These are phyloP conservation scores for Lactifluus echinatus DNA, from an alignment of 768 basidiomycete species.

Conservation along the genomic window DNA sequence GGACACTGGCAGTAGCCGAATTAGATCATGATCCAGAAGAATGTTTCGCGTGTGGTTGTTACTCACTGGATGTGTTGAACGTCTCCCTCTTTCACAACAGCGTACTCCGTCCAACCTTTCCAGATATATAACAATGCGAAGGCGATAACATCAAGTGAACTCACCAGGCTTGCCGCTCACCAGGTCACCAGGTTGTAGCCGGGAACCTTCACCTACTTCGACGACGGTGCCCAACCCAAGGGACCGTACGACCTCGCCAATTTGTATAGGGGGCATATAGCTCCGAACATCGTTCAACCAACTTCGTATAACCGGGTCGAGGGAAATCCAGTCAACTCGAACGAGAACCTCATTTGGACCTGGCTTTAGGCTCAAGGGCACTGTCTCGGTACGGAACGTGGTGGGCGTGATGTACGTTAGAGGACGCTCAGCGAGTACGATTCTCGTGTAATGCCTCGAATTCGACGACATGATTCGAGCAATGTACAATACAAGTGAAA, in stretches of 20 bases:
- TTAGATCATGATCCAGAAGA: not conserved
- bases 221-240: constrained; percentile 63
- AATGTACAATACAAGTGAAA: too few species aligned
- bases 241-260: constrained; percentile 62
- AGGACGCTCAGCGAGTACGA: constrained; percentile 74
- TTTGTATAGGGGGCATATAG: constrained; percentile 42
- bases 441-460: constrained; percentile 40
- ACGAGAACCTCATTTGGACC: constrained; percentile 55
- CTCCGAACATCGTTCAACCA: constrained; percentile 68
- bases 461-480: not conserved
- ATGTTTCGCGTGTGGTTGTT: not conserved
- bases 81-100: constrained; percentile 44
- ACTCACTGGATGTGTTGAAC: constrained; percentile 50
- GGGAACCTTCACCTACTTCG: constrained; percentile 60
- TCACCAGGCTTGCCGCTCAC: constrained; percentile 34
- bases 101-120: constrained; percentile 74
- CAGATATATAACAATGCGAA: not conserved
- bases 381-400: constrained; percentile 60
- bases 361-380: constrained; percentile 47
- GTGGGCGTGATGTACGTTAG: constrained; percentile 55
- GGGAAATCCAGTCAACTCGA: constrained; percentile 65
- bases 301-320: constrained; percentile 89
- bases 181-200: constrained; percentile 13
- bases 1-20: constrained; percentile 34
- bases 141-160: constrained; percentile 20